These are phyloP conservation scores for Eucalyptus sp. DNA, from an alignment of 345 rosid species.

Conservation along the genomic window DNA sequence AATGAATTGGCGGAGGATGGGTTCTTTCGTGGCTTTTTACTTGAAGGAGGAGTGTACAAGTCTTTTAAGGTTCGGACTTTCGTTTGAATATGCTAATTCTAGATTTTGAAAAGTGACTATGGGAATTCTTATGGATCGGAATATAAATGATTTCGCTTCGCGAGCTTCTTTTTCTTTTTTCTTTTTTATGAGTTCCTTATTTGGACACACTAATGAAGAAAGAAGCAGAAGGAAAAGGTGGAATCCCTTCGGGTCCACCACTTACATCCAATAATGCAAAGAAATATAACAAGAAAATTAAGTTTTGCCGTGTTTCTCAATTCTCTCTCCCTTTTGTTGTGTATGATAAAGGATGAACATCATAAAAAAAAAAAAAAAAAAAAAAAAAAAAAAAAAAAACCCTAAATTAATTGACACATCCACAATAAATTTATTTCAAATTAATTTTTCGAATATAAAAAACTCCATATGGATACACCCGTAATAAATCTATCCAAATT, in stretches of 20 bases:
- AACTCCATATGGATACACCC: rapidly evolving
- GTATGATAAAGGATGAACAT: too few species aligned
- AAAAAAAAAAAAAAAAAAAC: rapidly evolving
- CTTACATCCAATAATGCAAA: background rate
- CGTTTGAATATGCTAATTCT: background rate
- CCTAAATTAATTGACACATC: too few species aligned
- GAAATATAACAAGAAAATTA: too few species aligned
- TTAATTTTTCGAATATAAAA: too few species aligned
- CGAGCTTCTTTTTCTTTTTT: background rate
- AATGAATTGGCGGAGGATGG: too few species aligned
- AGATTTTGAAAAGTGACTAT: background rate
- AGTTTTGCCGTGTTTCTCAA: background rate
- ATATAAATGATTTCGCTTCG: background rate
- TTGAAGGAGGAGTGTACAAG: too few species aligned
- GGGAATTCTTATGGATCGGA: background rate
- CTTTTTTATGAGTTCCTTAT: background rate
- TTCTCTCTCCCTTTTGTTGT: background rate
- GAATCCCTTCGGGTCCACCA: background rate
- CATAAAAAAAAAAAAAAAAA: too few species aligned
- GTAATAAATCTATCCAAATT: rapidly evolving
- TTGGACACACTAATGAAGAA: background rate
- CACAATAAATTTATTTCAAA: too few species aligned
- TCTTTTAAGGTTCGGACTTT: too few species aligned
- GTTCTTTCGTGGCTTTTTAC: too few species aligned
- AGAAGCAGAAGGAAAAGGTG: background rate